Evolutionary conservation across 2,329 filamentous ascomycete species (phyloP), one percentile per base, ranked within the genome.

Genomic region (Exophiala phaeomuriformis): DNA sequence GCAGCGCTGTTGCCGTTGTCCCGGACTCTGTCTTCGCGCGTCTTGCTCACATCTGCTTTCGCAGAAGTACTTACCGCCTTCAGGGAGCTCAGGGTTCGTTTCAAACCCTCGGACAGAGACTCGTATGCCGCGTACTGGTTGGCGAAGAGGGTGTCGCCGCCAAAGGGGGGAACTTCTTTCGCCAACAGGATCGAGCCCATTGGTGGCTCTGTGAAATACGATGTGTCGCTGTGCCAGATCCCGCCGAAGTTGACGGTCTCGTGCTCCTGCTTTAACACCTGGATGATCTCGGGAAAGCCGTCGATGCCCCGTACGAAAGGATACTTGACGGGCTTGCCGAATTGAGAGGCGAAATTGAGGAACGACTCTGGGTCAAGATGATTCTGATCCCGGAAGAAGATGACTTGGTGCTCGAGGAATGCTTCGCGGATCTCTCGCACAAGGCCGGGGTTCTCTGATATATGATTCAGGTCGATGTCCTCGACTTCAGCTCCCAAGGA

Each of bases 131-230:
- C 63, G 27, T 64, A 63, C 46, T 64, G 61, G 28, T 64, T 63
- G 2, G 59, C 60, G 51, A 64, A 68, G 3, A 61, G 52, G 1
- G 66, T 69, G 50, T 69, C 67, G 9, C 66, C 67, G 5, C 67
- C 67, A 19, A 59, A 62, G 1, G 65, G 64, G 0, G 60, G 60
- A 3, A 60, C 52, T 47, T 62, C 58, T 19, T 58, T 52, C 3
- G 58, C 60, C 35, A 60, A 40, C 28, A 62, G 53, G 5, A 62
- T 41, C 28, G 60, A 58, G 29, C 53, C 60, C 53, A 62, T 53
- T 0, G 60, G 60, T 10, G 60, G 60, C 3, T 51, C 40, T 5
- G 49, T 43, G 28, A 59, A 55, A 37, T 62, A 62, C 6, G 55
- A 52, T n/a, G 60, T 62, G 53, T 62, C 60, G 27, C 49, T 53